Evolutionary conservation across 805 yeast genomes (phyloP).

Genomic region (Yarrowia bubula): DNA sequence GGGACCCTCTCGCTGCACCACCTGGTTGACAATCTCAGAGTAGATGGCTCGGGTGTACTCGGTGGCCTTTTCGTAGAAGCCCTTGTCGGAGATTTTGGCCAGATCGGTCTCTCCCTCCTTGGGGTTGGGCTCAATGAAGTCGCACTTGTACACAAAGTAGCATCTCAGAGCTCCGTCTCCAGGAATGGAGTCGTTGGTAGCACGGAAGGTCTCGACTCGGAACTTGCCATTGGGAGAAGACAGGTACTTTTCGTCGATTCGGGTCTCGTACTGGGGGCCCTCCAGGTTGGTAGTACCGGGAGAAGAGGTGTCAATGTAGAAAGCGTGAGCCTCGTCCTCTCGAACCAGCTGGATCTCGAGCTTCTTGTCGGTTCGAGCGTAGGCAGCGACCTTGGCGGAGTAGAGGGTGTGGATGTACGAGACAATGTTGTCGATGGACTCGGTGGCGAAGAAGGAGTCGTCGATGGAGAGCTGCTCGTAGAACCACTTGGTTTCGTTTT

Average conservation of each 20-base stretch:
- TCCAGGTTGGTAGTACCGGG: slow-evolving; percentile 49
- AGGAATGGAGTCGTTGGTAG: slow-evolving; percentile 43
- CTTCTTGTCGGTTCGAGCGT: slow-evolving; percentile 54
- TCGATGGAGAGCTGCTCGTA: slow-evolving; percentile 85
- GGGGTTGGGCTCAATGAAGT: slow-evolving; percentile 43
- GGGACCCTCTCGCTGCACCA: slow-evolving; percentile 80
- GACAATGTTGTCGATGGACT: slow-evolving; percentile 74
- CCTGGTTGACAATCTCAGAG: slow-evolving; percentile 65
- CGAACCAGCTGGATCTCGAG: slow-evolving; percentile 75
- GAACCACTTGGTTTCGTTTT: slow-evolving; percentile 85
- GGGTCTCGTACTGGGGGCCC: slow-evolving; percentile 58
- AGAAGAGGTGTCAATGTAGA: slow-evolving; percentile 74
- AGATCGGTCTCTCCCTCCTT: slow-evolving; percentile 50
- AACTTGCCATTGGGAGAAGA: slow-evolving; percentile 44
- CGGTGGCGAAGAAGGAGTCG: slow-evolving; percentile 86
- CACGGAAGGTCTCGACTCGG: slow-evolving; percentile 75
- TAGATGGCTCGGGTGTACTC: slow-evolving; percentile 76
- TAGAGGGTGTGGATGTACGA: slow-evolving; percentile 83
- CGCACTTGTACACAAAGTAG: slow-evolving; percentile 79
- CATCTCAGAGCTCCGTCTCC: slow-evolving; percentile 54
- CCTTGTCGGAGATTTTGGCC: slow-evolving; percentile 68
- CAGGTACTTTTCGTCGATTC: slow-evolving; percentile 79
- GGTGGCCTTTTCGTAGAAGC: slow-evolving; percentile 75
- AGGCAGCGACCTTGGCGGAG: slow-evolving; percentile 90
- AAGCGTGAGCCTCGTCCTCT: slow-evolving; percentile 82